Percentiles rank a stretch among this genome's conserved stretches.
phyloP scores from a whole-genome alignment of 1,284 basidiomycete species.

The Cryptococcus floricola region DNA sequence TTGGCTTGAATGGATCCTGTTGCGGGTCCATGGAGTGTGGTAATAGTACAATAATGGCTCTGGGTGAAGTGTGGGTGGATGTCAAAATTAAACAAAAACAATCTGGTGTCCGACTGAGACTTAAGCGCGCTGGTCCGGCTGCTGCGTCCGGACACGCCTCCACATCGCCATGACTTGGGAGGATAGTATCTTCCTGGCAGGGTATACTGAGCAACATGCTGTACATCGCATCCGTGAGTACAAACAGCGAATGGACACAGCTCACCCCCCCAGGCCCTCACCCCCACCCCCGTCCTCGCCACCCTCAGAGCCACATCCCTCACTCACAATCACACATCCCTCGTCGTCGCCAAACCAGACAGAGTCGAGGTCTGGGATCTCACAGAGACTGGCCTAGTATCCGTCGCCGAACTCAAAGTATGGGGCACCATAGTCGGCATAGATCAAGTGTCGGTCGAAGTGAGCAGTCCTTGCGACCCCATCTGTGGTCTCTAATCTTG shows the following conservation, averaged over 20 bases:
- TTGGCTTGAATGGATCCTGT: conserved; percentile 5
- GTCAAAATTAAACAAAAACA: too few relatives aligned
- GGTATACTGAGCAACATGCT: conserved; percentile 5
- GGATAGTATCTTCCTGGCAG: too few relatives aligned
- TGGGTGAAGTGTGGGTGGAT: too few relatives aligned
- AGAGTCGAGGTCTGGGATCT: conserved; percentile 45
- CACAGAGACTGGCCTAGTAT: conserved; percentile 26
- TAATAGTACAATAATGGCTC: too few relatives aligned
- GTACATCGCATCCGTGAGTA: conserved; percentile 21
- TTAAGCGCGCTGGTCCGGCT: too few relatives aligned
- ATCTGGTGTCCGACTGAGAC: too few relatives aligned
- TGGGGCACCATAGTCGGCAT: conserved; percentile 47
- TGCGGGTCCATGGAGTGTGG: too few relatives aligned
- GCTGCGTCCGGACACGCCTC: too few relatives aligned
- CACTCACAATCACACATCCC: conserved; percentile 23
- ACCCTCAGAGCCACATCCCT: conserved; percentile 31
- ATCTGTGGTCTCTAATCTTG: neutral
- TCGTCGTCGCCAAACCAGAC: conserved; percentile 44
- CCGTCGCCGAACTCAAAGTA: conserved; percentile 27
- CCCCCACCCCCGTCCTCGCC: conserved; percentile 45
- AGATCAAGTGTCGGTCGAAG: conserved; percentile 30
- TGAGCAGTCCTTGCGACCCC: conserved; percentile 13
- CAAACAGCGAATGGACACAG: neutral
- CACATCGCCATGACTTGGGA: too few relatives aligned
- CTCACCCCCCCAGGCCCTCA: conserved; percentile 36